These are phyloP conservation scores for Plectosphaerella cucumerina DNA, from an alignment of 2,329 filamentous ascomycete species.

Conservation along the genomic window DNA sequence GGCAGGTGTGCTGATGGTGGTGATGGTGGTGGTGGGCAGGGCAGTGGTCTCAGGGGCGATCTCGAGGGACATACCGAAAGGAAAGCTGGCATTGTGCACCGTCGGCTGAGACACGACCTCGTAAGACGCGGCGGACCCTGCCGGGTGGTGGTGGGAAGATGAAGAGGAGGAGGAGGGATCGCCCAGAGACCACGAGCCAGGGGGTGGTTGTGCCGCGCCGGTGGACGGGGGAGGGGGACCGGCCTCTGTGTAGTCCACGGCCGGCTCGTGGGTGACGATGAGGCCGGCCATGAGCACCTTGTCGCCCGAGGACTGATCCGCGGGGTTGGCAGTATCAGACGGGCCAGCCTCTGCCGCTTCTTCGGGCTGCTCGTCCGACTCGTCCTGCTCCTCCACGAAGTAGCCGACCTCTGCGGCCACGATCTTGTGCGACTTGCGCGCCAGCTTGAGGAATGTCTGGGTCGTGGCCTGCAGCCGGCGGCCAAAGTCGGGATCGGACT, in stretches of 20 bases:
- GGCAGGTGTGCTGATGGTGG: constrained; percentile 12
- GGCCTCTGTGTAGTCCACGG: not conserved
- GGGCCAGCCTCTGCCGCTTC: too few species aligned
- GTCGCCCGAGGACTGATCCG: not conserved
- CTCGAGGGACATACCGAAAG: constrained; percentile 28
- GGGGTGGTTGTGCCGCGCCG: not conserved
- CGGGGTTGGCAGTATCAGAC: constrained; percentile 4
- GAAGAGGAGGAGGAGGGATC: constrained; percentile 4
- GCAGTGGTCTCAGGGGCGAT: constrained; percentile 10
- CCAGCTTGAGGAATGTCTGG: constrained; percentile 53
- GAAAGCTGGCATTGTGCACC: constrained; percentile 50
- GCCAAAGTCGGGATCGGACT: constrained; percentile 52
- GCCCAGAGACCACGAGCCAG: not conserved
- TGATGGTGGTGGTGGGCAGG: constrained; percentile 7
- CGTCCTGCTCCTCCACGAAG: constrained; percentile 2
- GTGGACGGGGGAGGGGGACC: not conserved
- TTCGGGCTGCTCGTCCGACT: constrained; percentile 1
- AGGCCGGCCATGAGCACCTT: constrained; percentile 19
- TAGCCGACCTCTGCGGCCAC: too few species aligned
- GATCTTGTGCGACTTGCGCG: constrained; percentile 11
- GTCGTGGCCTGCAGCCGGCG: constrained; percentile 53
- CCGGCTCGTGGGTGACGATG: constrained; percentile 17
- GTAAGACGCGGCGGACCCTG: constrained; percentile 19
- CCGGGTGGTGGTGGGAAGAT: not conserved
- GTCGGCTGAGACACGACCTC: constrained; percentile 49